Conservation (phyloP, 768 basidiomycete genomes). For the Boletellus ananas region DNA sequence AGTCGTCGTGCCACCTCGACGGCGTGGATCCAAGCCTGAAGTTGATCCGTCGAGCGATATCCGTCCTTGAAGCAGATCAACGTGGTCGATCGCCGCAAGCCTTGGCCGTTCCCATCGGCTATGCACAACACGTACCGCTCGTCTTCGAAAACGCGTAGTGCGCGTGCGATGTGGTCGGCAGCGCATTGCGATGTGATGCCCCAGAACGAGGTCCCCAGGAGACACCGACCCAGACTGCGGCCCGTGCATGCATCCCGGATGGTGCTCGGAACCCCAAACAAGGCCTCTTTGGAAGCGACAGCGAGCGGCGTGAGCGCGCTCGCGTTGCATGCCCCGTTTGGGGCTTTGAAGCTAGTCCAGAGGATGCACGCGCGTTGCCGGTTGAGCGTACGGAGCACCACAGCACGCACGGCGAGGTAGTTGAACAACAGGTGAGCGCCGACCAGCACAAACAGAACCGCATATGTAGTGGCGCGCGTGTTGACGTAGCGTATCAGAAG, state of each 20-base stretch:
- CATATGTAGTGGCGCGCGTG: conserved; percentile 46
- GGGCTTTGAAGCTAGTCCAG: conserved; percentile 36
- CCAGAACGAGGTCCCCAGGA: conserved; percentile 48
- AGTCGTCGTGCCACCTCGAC: conserved; percentile 17
- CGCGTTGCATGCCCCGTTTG: conserved; percentile 7
- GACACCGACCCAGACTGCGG: conserved; percentile 40
- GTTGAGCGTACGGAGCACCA: conserved; percentile 56
- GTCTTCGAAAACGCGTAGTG: conserved; percentile 39
- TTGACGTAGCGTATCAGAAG: conserved; percentile 55
- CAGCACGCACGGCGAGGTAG: conserved; percentile 55
- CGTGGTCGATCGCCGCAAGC: conserved; percentile 13
- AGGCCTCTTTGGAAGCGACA: conserved; percentile 41
- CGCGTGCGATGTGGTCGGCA: conserved; percentile 15
- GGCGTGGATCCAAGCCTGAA: conserved; percentile 50
- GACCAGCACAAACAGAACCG: conserved; percentile 48
- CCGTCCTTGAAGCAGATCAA: conserved; percentile 51
- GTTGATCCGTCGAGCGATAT: conserved; percentile 44
- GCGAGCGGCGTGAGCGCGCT: conserved; percentile 32
- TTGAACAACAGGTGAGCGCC: conserved; percentile 54
- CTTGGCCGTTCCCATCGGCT: conserved; percentile 4
- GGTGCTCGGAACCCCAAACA: conserved; percentile 39
- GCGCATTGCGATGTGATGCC: conserved; percentile 9
- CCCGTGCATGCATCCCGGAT: conserved; percentile 38
- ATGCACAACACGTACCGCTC: conserved; percentile 58
- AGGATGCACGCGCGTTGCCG: conserved; percentile 53